Evolutionary conservation across 2,329 filamentous ascomycete genomes (phyloP).

Genomic region (Huntiella moniliformis): DNA sequence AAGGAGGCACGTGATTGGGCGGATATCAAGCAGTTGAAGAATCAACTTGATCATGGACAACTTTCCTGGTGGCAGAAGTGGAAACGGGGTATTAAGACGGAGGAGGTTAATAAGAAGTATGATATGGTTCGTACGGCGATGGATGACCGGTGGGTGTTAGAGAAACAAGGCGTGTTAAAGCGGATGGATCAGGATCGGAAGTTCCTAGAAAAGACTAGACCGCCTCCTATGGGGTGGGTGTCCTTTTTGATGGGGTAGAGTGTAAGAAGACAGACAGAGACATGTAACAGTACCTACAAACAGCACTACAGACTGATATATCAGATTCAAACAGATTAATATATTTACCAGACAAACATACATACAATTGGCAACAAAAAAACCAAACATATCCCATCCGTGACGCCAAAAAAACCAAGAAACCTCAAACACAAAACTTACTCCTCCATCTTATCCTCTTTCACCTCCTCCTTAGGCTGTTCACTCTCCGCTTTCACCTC

Average conservation of each 20-base stretch:
- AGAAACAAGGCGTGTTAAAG: conserved; percentile 22
- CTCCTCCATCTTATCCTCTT: background rate
- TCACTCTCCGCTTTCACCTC: background rate
- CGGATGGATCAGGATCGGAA: conserved; percentile 25
- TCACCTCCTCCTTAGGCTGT: background rate
- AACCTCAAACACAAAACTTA: background rate
- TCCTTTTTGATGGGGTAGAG: conserved; percentile 18
- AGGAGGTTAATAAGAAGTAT: conserved; percentile 16
- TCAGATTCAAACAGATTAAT: background rate
- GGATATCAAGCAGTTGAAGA: conserved; percentile 18
- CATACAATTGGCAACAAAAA: background rate
- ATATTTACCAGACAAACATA: background rate
- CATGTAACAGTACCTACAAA: background rate
- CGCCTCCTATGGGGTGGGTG: conserved; percentile 19
- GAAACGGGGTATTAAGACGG: conserved; percentile 23
- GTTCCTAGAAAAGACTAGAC: conserved; percentile 29
- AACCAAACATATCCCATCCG: background rate
- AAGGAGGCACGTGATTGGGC: conserved; percentile 23
- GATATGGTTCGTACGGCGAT: conserved; percentile 29
- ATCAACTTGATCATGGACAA: conserved; percentile 12
- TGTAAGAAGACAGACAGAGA: background rate
- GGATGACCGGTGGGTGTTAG: conserved; percentile 34
- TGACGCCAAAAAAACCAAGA: background rate
- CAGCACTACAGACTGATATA: background rate
- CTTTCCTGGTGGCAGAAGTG: conserved; percentile 10